Evolutionary conservation across 495 filamentous ascomycete species (phyloP).

Genomic region (Cudoniella acicularis): DNA sequence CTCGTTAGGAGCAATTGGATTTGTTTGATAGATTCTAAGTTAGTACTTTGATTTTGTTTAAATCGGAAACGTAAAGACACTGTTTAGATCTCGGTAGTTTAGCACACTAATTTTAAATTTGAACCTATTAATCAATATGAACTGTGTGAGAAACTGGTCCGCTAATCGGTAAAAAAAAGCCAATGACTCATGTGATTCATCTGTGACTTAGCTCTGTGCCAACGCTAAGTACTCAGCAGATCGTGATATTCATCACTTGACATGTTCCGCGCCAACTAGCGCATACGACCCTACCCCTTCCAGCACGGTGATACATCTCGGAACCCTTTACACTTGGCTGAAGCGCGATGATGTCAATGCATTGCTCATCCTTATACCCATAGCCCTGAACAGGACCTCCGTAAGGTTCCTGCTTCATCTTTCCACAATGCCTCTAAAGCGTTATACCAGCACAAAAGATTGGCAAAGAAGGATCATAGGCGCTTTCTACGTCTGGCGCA

Average conservation of each 20-base stretch:
- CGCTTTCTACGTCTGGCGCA: neutral
- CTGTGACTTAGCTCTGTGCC: neutral
- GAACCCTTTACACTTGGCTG: neutral
- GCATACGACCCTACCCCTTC: neutral
- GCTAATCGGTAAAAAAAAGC: neutral
- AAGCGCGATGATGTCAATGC: neutral
- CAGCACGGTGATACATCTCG: neutral
- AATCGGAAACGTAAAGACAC: neutral
- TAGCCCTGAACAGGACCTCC: neutral
- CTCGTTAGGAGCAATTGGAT: slow-evolving; percentile 3
- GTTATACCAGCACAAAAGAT: neutral
- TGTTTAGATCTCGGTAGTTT: slow-evolving; percentile 1
- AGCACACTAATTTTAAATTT: slow-evolving; percentile 2
- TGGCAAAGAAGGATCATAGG: neutral
- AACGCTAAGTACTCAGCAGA: neutral
- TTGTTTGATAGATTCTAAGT: slow-evolving; percentile 11
- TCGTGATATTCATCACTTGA: neutral
- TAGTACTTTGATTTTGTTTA: slow-evolving; percentile 1
- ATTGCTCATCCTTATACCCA: neutral
- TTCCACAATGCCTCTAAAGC: neutral
- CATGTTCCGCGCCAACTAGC: neutral
- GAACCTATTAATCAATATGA: slow-evolving; percentile 5
- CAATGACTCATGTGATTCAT: neutral
- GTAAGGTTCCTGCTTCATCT: neutral
- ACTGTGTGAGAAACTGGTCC: slow-evolving; percentile 1